Base-by-base conservation (phyloP, 495 filamentous ascomycete species). In the Xylaria nigripes region DNA sequence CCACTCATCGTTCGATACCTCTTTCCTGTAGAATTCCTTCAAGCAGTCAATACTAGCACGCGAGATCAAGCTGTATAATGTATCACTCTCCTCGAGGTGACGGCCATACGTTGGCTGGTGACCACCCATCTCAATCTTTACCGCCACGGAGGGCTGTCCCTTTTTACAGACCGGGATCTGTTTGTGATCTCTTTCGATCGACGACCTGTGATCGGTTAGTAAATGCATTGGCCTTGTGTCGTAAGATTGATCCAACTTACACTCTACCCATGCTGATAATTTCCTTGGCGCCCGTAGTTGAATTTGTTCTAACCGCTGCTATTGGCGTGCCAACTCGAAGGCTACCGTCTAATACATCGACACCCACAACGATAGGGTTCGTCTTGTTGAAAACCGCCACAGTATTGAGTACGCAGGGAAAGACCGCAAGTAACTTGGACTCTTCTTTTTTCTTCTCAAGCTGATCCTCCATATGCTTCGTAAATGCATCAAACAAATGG, bases 371-470 rank as follows among this genome's bases (percentile, higher is more conserved):
- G 60, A 99, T 97, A 21, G 94, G 94, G 59, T 87, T 81, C 53
- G 89, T 95, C 81, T 97, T 99, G 76, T 96, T 99, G 79, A 99
- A 99, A 19, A 99, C 87, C 2, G 90, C 90, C 27, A 99, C 89
- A 0, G 90, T 82, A 55, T 73, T 75, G 50, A 99, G 77, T 18
- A 96, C 86, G 61, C 93, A 97, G 34, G 94, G 94, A 82, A 97
- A 99, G 56, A 99, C 91, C 36, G 94, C 94, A 47, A 90, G 75
- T 61, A 96, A 76, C 74, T 97, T 97, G 59, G 85, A 87, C 63
- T 99, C 92, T 62, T 96, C 93, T 76, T 96, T 96, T 72, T 87
- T 88, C 77, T 87, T 82, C 70, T 94, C 91, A 10, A 81, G 78
- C 55, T 95, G 76, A 59, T 85, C 76, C 15, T 84, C 83, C 84